phyloP scores from a whole-genome alignment of 257 asterid genomes.

The Forsythia viridissima region DNA sequence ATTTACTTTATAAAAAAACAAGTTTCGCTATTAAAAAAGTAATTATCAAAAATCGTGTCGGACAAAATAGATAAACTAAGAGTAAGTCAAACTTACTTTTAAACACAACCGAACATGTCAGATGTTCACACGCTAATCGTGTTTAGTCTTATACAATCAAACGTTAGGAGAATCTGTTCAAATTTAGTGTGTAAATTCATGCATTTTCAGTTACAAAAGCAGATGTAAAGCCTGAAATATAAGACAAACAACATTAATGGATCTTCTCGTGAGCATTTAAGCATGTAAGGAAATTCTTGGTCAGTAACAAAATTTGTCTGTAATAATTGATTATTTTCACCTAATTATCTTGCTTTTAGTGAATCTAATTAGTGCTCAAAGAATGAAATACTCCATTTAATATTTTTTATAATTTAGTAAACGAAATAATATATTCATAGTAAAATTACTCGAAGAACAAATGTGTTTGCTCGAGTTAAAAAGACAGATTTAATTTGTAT shows the following conservation, averaged over 20 bases:
- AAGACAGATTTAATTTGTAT: neutral
- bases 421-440: neutral
- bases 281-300: neutral
- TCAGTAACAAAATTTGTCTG: neutral
- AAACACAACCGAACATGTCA: neutral
- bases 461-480: neutral
- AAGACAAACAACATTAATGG: neutral
- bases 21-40: neutral
- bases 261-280: neutral
- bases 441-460: neutral
- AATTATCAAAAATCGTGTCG: neutral
- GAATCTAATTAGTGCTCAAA: neutral
- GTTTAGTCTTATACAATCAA: neutral
- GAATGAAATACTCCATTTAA: neutral
- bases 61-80: no score
- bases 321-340: slow-evolving; percentile 6
- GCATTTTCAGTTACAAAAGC: neutral
- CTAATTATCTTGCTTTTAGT: neutral
- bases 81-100: neutral
- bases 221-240: neutral
- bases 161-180: neutral
- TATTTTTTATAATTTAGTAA: neutral
- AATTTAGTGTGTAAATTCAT: neutral
- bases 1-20: no score
- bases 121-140: neutral